Evolutionary conservation across 352 stramenopile species (phyloP), one percentile per base, ranked within the genome.

Genomic region (Globisporangium spinosum): DNA sequence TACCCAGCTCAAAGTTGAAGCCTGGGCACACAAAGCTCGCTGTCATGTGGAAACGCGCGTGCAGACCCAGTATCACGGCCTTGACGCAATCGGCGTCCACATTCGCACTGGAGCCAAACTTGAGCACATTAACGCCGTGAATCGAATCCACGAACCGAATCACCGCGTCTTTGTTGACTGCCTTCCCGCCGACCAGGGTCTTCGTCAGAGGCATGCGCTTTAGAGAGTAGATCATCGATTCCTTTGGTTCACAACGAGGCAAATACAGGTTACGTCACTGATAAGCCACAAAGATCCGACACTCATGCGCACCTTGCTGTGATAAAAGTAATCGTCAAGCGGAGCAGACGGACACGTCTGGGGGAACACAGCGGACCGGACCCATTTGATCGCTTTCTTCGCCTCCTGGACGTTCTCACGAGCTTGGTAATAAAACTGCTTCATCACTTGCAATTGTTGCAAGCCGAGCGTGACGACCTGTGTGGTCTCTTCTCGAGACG

Each of bases 11-110:
- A 20, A 54, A 32, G n/a, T 34, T 29, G 22, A 55, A 64, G 2
- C 12, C 53, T 12, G 58, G 34, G 15, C 58, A 55, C 35, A 64
- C 23, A 34, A 64, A 64, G 58, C 58, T 64, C 58, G 35, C n/a
- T 22, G 13, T 54, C 3, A 40, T n/a, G 17, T 35, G 23, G 6
- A 60, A 60, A 15, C 55, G 55, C 2, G 27, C 55, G n/a, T 60
- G 55, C 29, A 60, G 29, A 34, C 23, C 15, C 55, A 60, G 29
- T 13, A 60, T 45, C 17, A 45, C 34, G 4, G 55, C 55, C 34
- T 60, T 60, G 4, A 64, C 43, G n/a, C 58, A 64, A 5, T 53
- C 58, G 4, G 53, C 38, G 17, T 64, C 58, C 22, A 64, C 20
- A n/a, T 49, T 49, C 38, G 38, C 23, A 13, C 12, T 38, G 22